phyloP scores from a whole-genome alignment of 2,329 filamentous ascomycete genomes.

The Botrytis porri region DNA sequence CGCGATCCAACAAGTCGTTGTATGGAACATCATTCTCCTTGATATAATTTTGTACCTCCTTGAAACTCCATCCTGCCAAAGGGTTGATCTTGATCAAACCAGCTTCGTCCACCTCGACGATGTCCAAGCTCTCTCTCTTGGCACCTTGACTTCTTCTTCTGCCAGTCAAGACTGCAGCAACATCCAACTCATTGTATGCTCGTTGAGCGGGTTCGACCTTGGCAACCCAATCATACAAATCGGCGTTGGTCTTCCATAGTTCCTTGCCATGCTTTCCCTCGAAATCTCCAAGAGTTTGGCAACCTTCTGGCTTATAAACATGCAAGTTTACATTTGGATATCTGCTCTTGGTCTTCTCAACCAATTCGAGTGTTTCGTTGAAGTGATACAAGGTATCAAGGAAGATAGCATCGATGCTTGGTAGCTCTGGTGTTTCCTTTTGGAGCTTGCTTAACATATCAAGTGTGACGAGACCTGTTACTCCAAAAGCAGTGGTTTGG shows the following conservation, averaged over 20 bases:
- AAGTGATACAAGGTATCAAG: constrained; percentile 84
- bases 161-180: constrained; percentile 88
- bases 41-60: constrained; percentile 85
- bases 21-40: constrained; percentile 85
- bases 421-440: constrained; percentile 57
- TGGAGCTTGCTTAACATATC: constrained; percentile 81
- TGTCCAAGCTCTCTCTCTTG: constrained; percentile 82
- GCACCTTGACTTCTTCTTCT: constrained; percentile 90
- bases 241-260: constrained; percentile 80
- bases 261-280: constrained; percentile 75
- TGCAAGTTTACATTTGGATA: constrained; percentile 83
- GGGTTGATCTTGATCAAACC: constrained; percentile 98
- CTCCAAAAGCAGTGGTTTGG: constrained; percentile 79
- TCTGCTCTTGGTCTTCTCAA: constrained; percentile 68
- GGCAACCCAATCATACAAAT: constrained; percentile 94
- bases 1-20: constrained; percentile 83
- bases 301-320: constrained; percentile 81
- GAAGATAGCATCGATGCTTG: constrained; percentile 68
- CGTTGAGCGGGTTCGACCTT: constrained; percentile 96
- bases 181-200: constrained; percentile 81
- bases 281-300: constrained; percentile 72
- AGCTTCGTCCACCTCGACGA: constrained; percentile 85
- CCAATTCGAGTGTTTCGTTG: constrained; percentile 68
- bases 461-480: constrained; percentile 77
- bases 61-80: constrained; percentile 88